Conservation (phyloP, 805 yeast species). For the Zygotorulaspora chibaensis region DNA sequence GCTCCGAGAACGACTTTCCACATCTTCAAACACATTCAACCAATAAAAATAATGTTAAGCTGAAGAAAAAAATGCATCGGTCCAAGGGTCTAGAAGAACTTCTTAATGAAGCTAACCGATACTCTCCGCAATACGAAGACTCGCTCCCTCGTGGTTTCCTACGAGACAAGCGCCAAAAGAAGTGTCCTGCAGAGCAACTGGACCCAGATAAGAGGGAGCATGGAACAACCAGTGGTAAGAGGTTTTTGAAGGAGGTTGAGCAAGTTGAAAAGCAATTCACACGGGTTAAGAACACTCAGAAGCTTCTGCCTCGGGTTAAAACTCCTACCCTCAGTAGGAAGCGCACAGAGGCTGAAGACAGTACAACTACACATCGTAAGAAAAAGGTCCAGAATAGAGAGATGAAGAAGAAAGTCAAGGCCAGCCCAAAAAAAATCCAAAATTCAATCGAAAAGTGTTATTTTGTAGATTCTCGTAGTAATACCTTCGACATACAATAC, state of each 20-base stretch:
- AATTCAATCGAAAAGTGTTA: not conserved
- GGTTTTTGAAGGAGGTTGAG: not conserved
- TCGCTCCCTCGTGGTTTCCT: constrained; percentile 26
- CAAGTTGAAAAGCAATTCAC: not conserved
- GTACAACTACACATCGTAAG: too few species aligned
- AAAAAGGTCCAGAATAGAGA: too few species aligned
- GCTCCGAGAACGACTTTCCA: not conserved
- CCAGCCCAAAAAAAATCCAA: too few species aligned
- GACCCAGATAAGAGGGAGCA: not conserved
- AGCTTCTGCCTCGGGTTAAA: too few species aligned
- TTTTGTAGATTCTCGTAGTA: not conserved
- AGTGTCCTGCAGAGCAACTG: not conserved
- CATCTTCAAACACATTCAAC: not conserved
- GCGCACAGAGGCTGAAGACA: too few species aligned
- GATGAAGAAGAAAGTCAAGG: too few species aligned
- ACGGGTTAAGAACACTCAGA: too few species aligned
- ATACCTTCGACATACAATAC: constrained; percentile 8
- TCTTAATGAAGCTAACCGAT: constrained; percentile 28
- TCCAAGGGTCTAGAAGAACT: constrained; percentile 15
- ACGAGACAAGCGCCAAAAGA: constrained; percentile 13
- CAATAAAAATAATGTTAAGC: not conserved
- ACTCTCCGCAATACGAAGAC: constrained; percentile 25
- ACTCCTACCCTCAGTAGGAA: too few species aligned
- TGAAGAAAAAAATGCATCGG: constrained; percentile 1
- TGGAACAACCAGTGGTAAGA: not conserved